A percentile compares a stretch with the other conserved stretches of the same genome.
phyloP scores from a whole-genome alignment of 345 rosid species.

The Sonneratia caseolaris region DNA sequence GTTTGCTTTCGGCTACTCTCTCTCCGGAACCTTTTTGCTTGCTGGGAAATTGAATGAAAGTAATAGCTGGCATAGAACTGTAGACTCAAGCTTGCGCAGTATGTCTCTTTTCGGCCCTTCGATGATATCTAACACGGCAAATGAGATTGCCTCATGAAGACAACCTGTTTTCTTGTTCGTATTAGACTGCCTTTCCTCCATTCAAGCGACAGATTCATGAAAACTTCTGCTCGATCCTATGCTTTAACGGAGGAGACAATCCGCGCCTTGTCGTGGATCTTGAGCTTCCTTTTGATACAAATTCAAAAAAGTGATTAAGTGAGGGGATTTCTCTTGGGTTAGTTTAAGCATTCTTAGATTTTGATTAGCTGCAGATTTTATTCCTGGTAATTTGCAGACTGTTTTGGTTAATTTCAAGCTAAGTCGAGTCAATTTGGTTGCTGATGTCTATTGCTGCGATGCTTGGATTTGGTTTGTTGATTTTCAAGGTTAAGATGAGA shows the following conservation, averaged over 20 bases:
- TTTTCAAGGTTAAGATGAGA: conserved; percentile 16
- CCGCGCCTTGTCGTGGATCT: background rate
- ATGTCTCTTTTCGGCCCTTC: too few species aligned
- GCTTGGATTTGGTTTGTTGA: conserved; percentile 1
- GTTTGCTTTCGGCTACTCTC: too few species aligned
- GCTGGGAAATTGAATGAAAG: too few species aligned
- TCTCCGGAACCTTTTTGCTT: background rate
- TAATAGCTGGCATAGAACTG: too few species aligned
- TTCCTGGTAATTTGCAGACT: background rate
- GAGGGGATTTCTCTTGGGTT: background rate
- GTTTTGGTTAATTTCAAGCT: too few species aligned
- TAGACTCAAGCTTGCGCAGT: too few species aligned
- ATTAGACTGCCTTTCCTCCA: too few species aligned
- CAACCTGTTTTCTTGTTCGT: too few species aligned
- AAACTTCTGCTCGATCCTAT: background rate
- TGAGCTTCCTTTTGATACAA: background rate
- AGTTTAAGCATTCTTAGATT: background rate
- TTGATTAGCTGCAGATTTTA: background rate
- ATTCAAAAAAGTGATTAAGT: background rate
- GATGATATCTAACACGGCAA: too few species aligned
- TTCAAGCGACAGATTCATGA: background rate
- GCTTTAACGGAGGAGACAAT: background rate
- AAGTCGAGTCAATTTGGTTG: background rate
- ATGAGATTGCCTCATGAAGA: too few species aligned
- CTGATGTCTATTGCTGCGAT: conserved; percentile 4